Percentiles rank a stretch among this genome's conserved stretches.
Evolutionary conservation across 345 rosid genomes (phyloP).

Genomic region (Eucalyptus viminalis): DNA sequence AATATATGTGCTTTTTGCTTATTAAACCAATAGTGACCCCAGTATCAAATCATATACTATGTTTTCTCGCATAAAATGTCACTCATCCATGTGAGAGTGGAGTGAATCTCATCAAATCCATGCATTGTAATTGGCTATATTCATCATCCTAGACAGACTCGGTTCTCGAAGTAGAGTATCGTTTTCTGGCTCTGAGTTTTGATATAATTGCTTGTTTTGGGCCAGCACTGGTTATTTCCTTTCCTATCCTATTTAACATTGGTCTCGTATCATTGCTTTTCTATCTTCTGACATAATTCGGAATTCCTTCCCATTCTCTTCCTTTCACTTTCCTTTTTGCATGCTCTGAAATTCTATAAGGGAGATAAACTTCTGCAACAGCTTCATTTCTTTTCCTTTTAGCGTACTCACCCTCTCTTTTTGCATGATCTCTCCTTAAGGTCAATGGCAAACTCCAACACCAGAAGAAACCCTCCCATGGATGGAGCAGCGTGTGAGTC

Average conservation of each 20-base stretch:
- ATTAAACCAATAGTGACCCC: neutral
- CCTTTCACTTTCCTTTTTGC: no score
- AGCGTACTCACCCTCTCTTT: no score
- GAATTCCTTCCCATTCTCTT: no score
- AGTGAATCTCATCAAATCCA: neutral
- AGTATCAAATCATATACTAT: neutral
- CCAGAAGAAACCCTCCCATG: no score
- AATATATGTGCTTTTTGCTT: neutral
- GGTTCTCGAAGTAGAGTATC: neutral
- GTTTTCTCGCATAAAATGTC: neutral
- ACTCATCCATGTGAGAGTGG: neutral
- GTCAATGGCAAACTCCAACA: no score
- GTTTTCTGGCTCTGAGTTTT: neutral
- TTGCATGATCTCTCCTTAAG: no score
- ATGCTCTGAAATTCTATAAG: no score
- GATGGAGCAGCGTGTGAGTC: no score
- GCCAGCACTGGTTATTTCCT: neutral
- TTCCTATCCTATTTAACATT: neutral
- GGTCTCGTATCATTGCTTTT: neutral
- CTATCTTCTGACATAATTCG: no score
- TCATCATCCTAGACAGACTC: neutral
- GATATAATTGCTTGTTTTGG: neutral
- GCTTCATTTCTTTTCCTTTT: no score
- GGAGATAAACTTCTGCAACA: no score
- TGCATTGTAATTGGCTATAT: neutral